phyloP scores from a whole-genome alignment of 345 rosid species.

The Sisymbrium altissimum region DNA sequence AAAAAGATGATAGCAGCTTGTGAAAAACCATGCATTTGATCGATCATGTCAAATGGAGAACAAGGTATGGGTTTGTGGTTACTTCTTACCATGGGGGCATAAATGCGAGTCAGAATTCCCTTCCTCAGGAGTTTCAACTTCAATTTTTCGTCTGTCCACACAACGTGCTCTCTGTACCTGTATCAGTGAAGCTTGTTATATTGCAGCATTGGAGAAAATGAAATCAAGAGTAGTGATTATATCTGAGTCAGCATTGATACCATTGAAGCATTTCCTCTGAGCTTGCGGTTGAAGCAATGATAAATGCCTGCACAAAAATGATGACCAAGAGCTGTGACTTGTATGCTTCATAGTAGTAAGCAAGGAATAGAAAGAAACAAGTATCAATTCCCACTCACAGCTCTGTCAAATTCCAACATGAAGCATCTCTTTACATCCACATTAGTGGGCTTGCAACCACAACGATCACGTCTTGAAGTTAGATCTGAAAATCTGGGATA shows the following conservation, averaged over 20 bases:
- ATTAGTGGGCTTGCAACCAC: slow-evolving; percentile 98
- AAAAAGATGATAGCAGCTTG: neutral
- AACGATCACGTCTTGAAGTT: slow-evolving; percentile 94
- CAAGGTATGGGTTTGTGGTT: neutral
- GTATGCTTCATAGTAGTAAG: neutral
- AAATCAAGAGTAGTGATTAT: neutral
- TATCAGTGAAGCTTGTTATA: slow-evolving; percentile 1
- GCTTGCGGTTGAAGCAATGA: slow-evolving; percentile 90
- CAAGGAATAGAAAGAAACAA: neutral
- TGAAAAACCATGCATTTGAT: slow-evolving; percentile 24
- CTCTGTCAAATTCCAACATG: slow-evolving; percentile 95
- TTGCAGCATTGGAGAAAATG: neutral
- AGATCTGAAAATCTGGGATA: slow-evolving; percentile 88
- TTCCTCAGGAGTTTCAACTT: slow-evolving; percentile 66
- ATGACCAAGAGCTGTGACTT: slow-evolving; percentile 13
- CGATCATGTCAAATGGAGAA: neutral
- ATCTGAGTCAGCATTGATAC: slow-evolving; percentile 32
- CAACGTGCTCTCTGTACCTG: slow-evolving; percentile 80
- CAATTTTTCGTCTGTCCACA: slow-evolving; percentile 64
- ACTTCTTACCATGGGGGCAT: slow-evolving; percentile 78
- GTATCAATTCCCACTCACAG: slow-evolving; percentile 55
- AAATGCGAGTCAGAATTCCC: slow-evolving; percentile 75
- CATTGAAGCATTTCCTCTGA: slow-evolving; percentile 95
- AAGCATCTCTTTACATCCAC: slow-evolving; percentile 96
- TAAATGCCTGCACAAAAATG: slow-evolving; percentile 69